A percentile compares a stretch with the other conserved stretches of the same genome.
phyloP scores from a whole-genome alignment of 2,329 filamentous ascomycete genomes.

The Kalaharituber pfeilii region DNA sequence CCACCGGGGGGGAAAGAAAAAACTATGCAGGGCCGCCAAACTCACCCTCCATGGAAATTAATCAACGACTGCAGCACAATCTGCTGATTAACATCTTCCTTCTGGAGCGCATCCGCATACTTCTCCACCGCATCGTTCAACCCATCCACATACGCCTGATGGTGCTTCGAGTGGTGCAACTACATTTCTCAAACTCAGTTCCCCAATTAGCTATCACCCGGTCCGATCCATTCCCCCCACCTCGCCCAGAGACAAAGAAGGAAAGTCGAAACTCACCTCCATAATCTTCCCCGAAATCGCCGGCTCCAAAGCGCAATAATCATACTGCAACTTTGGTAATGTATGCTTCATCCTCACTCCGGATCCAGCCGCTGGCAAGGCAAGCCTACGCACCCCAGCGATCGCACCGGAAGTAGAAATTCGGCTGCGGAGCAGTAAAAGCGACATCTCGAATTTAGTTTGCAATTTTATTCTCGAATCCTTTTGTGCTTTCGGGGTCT shows the following conservation, averaged over 20 bases:
- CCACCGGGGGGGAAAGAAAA: neutral
- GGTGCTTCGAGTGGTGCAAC: slow-evolving; percentile 84
- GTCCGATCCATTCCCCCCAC: neutral
- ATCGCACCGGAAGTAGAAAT: too few species aligned
- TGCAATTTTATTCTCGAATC: too few species aligned
- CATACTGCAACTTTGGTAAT: slow-evolving; percentile 76
- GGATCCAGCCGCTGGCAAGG: too few species aligned
- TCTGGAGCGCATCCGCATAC: slow-evolving; percentile 39
- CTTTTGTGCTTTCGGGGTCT: too few species aligned
- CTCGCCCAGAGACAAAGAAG: slow-evolving; percentile 1
- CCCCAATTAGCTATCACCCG: neutral
- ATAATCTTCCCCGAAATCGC: slow-evolving; percentile 75
- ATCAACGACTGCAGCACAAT: slow-evolving; percentile 41
- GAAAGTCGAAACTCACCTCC: slow-evolving; percentile 35
- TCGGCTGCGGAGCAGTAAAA: too few species aligned
- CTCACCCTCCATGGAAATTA: slow-evolving; percentile 45
- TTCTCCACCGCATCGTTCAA: slow-evolving; percentile 68
- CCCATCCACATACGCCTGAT: slow-evolving; percentile 81
- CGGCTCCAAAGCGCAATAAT: slow-evolving; percentile 81
- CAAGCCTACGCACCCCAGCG: too few species aligned
- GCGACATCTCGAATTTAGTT: too few species aligned
- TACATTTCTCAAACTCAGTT: slow-evolving; percentile 6
- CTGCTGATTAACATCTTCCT: slow-evolving; percentile 36
- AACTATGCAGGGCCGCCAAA: neutral
- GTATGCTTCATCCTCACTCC: slow-evolving; percentile 86